These are phyloP conservation scores for Metschnikowia kofuensis DNA, from an alignment of 805 yeast genomes.

Conservation along the genomic window DNA sequence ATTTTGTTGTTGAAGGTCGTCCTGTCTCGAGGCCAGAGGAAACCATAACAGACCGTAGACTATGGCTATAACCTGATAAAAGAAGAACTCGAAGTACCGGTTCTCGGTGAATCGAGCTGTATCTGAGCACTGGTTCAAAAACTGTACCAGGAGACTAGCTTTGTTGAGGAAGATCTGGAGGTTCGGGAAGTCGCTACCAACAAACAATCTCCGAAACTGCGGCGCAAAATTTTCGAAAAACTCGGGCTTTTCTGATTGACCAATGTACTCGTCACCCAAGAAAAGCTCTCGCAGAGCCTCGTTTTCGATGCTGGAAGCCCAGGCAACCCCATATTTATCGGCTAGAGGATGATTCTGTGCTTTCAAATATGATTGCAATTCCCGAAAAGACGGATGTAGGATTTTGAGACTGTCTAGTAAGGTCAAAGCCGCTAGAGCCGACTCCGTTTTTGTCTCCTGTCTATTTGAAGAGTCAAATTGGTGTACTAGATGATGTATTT, in stretches of 20 bases:
- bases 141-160: slow-evolving; percentile 18
- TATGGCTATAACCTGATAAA: slow-evolving; percentile 23
- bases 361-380: not conserved
- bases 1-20: slow-evolving; percentile 2
- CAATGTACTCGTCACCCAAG: slow-evolving; percentile 7
- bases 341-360: not conserved
- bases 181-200: slow-evolving; percentile 20
- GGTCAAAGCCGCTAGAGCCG: slow-evolving; percentile 12
- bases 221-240: slow-evolving; percentile 9
- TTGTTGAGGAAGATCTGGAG: slow-evolving; percentile 19
- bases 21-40: slow-evolving; percentile 6
- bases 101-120: slow-evolving; percentile 21
- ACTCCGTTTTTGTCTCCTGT: not conserved
- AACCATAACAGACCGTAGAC: slow-evolving; percentile 25
- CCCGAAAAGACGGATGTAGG: slow-evolving; percentile 19
- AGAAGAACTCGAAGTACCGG: slow-evolving; percentile 27
- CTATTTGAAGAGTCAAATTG: slow-evolving; percentile 3
- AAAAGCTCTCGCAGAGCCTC: slow-evolving; percentile 1
- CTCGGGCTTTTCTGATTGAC: slow-evolving; percentile 9
- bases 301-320: slow-evolving; percentile 9
- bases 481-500: slow-evolving; percentile 14
- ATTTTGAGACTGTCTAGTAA: slow-evolving; percentile 26
- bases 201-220: slow-evolving; percentile 11
- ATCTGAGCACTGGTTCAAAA: slow-evolving; percentile 25
- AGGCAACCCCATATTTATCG: slow-evolving; percentile 4